These are phyloP conservation scores for Rhizopogon vinicolor DNA, from an alignment of 768 basidiomycete genomes.

Conservation along the genomic window DNA sequence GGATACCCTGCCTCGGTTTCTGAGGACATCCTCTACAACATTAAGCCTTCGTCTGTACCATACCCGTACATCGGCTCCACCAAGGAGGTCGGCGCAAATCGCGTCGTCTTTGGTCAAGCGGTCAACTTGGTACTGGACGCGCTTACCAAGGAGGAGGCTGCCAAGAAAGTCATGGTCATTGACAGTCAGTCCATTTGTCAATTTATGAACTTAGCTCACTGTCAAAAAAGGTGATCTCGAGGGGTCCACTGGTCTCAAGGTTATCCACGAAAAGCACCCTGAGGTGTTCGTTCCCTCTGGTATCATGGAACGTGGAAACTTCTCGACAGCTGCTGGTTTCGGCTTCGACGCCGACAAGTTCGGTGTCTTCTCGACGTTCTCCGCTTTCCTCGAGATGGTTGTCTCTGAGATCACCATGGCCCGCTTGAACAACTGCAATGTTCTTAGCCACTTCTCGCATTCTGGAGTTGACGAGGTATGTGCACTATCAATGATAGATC, in stretches of 20 bases:
- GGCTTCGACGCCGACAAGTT: constrained; percentile 80
- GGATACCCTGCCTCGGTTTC: constrained; percentile 50
- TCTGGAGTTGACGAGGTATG: constrained; percentile 68
- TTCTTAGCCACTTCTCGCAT: constrained; percentile 87
- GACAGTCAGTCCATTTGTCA: constrained; percentile 48
- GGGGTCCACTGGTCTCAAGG: constrained; percentile 86
- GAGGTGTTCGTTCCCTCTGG: constrained; percentile 85
- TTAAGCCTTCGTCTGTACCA: constrained; percentile 52
- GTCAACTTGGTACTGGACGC: constrained; percentile 75
- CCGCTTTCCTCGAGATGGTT: constrained; percentile 89
- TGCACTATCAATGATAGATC: background rate
- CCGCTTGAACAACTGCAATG: constrained; percentile 84
- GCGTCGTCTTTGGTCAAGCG: constrained; percentile 82
- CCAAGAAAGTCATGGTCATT: constrained; percentile 80
- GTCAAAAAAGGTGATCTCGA: constrained; percentile 63
- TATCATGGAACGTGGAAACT: constrained; percentile 84
- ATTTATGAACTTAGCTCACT: background rate
- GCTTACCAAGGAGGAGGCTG: constrained; percentile 70
- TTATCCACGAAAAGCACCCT: constrained; percentile 85
- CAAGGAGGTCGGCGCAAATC: constrained; percentile 74
- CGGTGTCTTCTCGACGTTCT: constrained; percentile 88
- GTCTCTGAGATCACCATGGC: constrained; percentile 91
- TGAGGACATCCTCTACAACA: constrained; percentile 52
- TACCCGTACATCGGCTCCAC: constrained; percentile 69
- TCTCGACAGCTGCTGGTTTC: constrained; percentile 82